A percentile compares a stretch with the other conserved stretches of the same genome.
These are phyloP conservation scores for Phytopythium helicoides DNA, from an alignment of 352 stramenopile species.

Conservation along the genomic window DNA sequence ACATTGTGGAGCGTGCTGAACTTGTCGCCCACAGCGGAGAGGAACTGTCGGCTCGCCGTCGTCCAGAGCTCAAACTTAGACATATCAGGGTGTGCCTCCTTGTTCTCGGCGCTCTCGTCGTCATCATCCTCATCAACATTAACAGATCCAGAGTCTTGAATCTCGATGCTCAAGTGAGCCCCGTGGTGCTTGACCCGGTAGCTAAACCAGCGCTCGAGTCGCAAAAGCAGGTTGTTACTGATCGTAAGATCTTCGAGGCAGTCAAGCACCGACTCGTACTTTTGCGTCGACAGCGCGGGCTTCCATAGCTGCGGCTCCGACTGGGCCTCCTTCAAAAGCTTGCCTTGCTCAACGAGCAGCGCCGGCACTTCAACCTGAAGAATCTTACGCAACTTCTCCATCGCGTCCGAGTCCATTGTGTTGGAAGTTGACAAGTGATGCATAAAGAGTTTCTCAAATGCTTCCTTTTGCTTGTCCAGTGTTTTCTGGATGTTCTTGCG, in stretches of 20 bases:
- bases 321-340: constrained; percentile 57
- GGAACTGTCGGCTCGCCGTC: constrained; percentile 45
- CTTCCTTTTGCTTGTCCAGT: constrained; percentile 54
- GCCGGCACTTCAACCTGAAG: constrained; percentile 57
- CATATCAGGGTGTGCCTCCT: constrained; percentile 15
- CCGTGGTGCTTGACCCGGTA: constrained; percentile 54
- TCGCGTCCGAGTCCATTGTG: constrained; percentile 45
- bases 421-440: constrained; percentile 61
- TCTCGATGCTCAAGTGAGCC: too few relatives aligned
- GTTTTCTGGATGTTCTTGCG: constrained; percentile 77
- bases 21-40: constrained; percentile 48
- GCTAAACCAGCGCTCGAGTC: constrained; percentile 73
- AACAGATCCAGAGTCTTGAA: constrained; percentile 6
- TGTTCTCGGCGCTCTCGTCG: constrained; percentile 16
- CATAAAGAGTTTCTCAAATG: constrained; percentile 64
- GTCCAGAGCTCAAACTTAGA: constrained; percentile 48
- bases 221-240: constrained; percentile 82
- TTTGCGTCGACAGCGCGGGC: constrained; percentile 64
- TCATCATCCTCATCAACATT: constrained; percentile 49
- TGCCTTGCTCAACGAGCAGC: constrained; percentile 53
- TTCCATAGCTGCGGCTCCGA: constrained; percentile 69
- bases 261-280: constrained; percentile 70
- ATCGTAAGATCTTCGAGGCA: constrained; percentile 61
- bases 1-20: constrained; percentile 76
- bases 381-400: constrained; percentile 49